A percentile compares a stretch with the other conserved stretches of the same genome.
These are phyloP conservation scores for Dioscorea dumetorum DNA, from an alignment of 106 monocot genomes.

Conservation along the genomic window DNA sequence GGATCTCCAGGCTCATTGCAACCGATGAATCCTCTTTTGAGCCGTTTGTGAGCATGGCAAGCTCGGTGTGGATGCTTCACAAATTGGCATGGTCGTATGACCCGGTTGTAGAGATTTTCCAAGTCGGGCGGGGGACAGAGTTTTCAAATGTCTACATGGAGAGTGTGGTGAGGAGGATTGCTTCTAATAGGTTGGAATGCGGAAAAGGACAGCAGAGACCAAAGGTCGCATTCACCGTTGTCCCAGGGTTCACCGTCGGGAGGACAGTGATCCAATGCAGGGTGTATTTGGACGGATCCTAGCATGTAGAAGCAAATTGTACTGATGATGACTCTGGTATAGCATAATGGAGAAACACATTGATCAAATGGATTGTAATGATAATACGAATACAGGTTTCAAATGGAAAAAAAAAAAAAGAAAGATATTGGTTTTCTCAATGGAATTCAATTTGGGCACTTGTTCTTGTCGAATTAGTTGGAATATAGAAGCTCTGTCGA, in stretches of 20 bases:
- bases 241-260: slow-evolving; percentile 87
- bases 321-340: neutral
- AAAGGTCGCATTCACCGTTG: slow-evolving; percentile 87
- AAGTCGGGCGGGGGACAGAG: slow-evolving; percentile 49
- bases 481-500: neutral
- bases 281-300: slow-evolving; percentile 61
- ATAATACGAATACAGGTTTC: neutral
- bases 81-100: slow-evolving; percentile 68
- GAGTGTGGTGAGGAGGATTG: slow-evolving; percentile 33
- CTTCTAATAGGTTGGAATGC: neutral
- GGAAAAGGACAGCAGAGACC: slow-evolving; percentile 6
- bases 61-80: slow-evolving; percentile 80
- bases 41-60: slow-evolving; percentile 65
- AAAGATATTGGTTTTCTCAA: neutral
- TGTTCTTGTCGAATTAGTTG: neutral
- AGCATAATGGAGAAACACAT: neutral
- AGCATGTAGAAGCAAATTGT: slow-evolving; percentile 9
- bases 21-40: slow-evolving; percentile 50
- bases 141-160: slow-evolving; percentile 93
- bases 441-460: neutral
- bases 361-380: neutral
- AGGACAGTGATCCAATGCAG: slow-evolving; percentile 70
- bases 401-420: neutral
- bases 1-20: slow-evolving; percentile 19
- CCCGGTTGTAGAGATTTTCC: slow-evolving; percentile 76